Conservation (phyloP, 1,284 basidiomycete species). For the Blastosporella zonata region DNA sequence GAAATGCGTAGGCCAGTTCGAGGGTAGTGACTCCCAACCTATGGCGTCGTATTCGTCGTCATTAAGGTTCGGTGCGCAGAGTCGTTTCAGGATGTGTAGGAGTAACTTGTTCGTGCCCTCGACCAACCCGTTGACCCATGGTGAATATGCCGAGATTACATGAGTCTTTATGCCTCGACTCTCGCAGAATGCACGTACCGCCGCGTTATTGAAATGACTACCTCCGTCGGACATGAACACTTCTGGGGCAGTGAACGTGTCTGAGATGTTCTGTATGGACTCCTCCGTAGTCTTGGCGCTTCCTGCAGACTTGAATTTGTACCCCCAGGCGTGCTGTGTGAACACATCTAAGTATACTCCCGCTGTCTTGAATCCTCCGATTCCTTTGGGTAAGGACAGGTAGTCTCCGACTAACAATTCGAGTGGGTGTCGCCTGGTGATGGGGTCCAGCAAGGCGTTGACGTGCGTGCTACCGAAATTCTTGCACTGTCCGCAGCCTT, state of each 20-base stretch:
- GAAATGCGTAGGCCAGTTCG: slow-evolving; percentile 32
- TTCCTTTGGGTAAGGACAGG: slow-evolving; percentile 3
- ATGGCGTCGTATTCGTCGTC: slow-evolving; percentile 25
- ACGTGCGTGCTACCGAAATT: slow-evolving; percentile 19
- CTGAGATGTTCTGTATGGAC: not conserved
- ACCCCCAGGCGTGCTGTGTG: slow-evolving; percentile 1
- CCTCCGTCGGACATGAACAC: slow-evolving; percentile 1
- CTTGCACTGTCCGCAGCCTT: slow-evolving; percentile 4
- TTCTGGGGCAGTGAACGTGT: not conserved
- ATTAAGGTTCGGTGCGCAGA: slow-evolving; percentile 21
- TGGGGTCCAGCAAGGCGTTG: slow-evolving; percentile 32
- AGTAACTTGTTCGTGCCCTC: slow-evolving; percentile 5
- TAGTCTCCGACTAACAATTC: slow-evolving; percentile 2
- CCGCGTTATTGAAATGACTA: not conserved
- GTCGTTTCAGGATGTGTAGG: slow-evolving; percentile 1
- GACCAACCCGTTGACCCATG: slow-evolving; percentile 24
- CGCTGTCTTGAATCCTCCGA: not conserved
- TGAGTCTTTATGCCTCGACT: not conserved
- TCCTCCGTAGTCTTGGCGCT: not conserved
- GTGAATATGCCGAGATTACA: slow-evolving; percentile 3
- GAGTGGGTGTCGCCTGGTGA: slow-evolving; percentile 30
- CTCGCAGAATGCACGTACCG: not conserved
- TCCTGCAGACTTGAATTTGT: not conserved
- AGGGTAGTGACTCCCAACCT: slow-evolving; percentile 17
- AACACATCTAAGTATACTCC: not conserved